Conservation (phyloP, 805 yeast species). For the Clavispora asparagi region DNA sequence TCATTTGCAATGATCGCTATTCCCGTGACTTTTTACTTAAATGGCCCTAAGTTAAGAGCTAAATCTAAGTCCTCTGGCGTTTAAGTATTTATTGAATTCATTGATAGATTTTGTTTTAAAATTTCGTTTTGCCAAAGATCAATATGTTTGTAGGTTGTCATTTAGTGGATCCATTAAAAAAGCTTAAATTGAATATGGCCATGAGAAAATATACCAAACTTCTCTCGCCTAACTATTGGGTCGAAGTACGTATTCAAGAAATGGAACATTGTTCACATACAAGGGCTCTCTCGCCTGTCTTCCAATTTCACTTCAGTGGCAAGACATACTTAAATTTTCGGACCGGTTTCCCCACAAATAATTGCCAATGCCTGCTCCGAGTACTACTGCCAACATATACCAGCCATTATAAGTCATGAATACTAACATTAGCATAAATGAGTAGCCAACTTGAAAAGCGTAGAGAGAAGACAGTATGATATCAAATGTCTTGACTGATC, state of each 20-base stretch:
- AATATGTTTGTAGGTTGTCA: no score
- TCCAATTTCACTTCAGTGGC: not conserved
- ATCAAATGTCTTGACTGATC: constrained; percentile 7
- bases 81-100: no score
- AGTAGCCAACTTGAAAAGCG: constrained; percentile 63
- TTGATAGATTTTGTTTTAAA: no score
- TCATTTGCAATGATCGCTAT: no score
- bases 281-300: not conserved
- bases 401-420: constrained; percentile 88
- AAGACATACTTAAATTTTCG: not conserved
- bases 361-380: constrained; percentile 70
- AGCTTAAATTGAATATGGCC: no score
- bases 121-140: no score
- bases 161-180: no score
- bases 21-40: no score
- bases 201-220: no score
- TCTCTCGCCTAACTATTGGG: no score
- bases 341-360: constrained; percentile 46
- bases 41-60: no score
- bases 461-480: constrained; percentile 42
- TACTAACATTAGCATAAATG: constrained; percentile 70
- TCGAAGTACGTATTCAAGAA: not conserved
- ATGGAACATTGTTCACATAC: not conserved
- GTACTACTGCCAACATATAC: constrained; percentile 68
- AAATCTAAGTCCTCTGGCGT: no score